Evolutionary conservation across 805 yeast species (phyloP).

Genomic region (Kodamaea sagamina): DNA sequence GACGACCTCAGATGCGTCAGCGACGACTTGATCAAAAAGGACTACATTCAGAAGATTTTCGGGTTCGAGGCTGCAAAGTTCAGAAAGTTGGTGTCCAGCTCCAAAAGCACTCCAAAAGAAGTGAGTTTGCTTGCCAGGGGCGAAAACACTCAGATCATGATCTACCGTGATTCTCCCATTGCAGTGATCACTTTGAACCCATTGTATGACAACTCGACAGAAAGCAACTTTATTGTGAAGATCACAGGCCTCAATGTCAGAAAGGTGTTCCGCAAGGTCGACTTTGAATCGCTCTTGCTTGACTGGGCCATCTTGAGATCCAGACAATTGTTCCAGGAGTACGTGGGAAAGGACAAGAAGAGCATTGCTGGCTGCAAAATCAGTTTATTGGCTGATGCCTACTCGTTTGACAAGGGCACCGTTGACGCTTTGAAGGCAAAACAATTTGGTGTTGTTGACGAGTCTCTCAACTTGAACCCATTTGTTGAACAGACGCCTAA

Average conservation of each 20-base stretch:
- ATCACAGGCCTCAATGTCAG: conserved; percentile 64
- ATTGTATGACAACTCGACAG: conserved; percentile 38
- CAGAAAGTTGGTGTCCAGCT: conserved; percentile 32
- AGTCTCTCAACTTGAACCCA: conserved; percentile 30
- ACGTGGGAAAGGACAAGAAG: conserved; percentile 28
- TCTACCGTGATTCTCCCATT: conserved; percentile 72
- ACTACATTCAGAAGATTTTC: conserved; percentile 38
- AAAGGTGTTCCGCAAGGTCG: conserved; percentile 65
- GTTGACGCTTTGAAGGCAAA: conserved; percentile 38
- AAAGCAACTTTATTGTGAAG: conserved; percentile 46
- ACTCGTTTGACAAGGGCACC: conserved; percentile 51
- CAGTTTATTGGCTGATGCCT: conserved; percentile 48
- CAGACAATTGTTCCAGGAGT: conserved; percentile 37
- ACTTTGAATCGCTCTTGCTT: conserved; percentile 62
- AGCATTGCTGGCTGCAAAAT: conserved; percentile 33
- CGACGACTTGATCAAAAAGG: conserved; percentile 27
- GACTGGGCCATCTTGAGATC: conserved; percentile 60
- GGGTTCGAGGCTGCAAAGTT: conserved; percentile 54
- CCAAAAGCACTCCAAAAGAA: conserved; percentile 22
- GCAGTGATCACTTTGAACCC: conserved; percentile 57
- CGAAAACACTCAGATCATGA: conserved; percentile 54
- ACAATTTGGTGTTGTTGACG: conserved; percentile 45
- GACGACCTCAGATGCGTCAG: conserved; percentile 47
- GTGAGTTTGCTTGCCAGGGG: conserved; percentile 35
- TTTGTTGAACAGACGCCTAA: conserved; percentile 17